Evolutionary conservation across 805 yeast species (phyloP).

Genomic region (Gaillardinia entomophila): DNA sequence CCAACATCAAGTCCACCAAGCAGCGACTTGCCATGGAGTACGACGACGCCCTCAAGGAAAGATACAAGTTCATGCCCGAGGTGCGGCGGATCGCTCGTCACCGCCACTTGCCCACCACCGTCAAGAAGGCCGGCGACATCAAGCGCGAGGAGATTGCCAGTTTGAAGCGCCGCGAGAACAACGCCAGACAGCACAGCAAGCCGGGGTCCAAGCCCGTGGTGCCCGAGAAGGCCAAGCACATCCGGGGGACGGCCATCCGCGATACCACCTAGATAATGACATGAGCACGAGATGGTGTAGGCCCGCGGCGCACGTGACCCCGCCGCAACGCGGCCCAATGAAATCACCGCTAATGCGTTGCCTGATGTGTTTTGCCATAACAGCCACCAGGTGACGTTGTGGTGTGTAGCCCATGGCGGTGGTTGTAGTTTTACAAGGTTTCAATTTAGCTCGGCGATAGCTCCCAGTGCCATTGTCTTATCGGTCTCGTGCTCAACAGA

Average conservation of each 20-base stretch:
- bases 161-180: slow-evolving; percentile 74
- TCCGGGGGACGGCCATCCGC: slow-evolving; percentile 75
- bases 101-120: slow-evolving; percentile 82
- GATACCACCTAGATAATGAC: too few relatives aligned
- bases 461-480: too few relatives aligned
- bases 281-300: too few relatives aligned
- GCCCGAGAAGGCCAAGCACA: slow-evolving; percentile 81
- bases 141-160: slow-evolving; percentile 70
- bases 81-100: slow-evolving; percentile 84
- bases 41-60: slow-evolving; percentile 84
- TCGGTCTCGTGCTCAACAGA: too few relatives aligned
- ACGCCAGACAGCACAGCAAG: slow-evolving; percentile 74
- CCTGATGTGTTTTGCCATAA: too few relatives aligned
- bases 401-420: too few relatives aligned
- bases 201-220: slow-evolving; percentile 51
- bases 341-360: too few relatives aligned
- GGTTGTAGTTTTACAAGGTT: too few relatives aligned
- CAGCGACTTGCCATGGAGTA: slow-evolving; percentile 83
- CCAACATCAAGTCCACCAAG: slow-evolving; percentile 73
- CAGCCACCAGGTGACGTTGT: too few relatives aligned
- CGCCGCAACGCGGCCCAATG: too few relatives aligned
- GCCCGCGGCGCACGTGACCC: too few relatives aligned
- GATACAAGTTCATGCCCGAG: slow-evolving; percentile 96
- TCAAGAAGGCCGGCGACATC: slow-evolving; percentile 86
- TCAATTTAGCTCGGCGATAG: too few relatives aligned